Percentiles rank a stretch among this genome's conserved stretches.
phyloP scores from a whole-genome alignment of 2,329 filamentous ascomycete species.

The Malbranchea cinnamomea region DNA sequence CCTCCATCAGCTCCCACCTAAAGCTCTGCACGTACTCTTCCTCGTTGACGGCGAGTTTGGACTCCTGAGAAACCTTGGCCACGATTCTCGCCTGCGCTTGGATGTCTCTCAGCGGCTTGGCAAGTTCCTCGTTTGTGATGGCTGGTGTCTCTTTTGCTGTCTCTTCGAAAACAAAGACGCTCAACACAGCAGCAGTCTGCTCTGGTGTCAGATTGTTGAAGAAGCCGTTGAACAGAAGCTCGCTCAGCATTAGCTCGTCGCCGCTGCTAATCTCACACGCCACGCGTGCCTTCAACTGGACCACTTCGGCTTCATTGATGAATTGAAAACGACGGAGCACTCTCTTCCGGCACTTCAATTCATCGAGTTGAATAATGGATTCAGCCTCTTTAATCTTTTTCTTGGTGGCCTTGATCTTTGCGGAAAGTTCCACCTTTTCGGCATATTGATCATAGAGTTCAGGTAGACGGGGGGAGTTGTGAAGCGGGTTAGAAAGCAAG shows the following conservation, averaged over 20 bases:
- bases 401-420: slow-evolving; percentile 76
- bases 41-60: slow-evolving; percentile 85
- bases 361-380: slow-evolving; percentile 83
- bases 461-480: slow-evolving; percentile 72
- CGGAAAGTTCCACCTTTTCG: slow-evolving; percentile 57
- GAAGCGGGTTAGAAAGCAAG: slow-evolving; percentile 74
- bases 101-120: slow-evolving; percentile 74
- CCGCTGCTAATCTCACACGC: slow-evolving; percentile 96
- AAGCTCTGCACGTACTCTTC: slow-evolving; percentile 82
- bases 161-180: slow-evolving; percentile 95
- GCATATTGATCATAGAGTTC: slow-evolving; percentile 80
- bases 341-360: slow-evolving; percentile 89
- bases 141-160: slow-evolving; percentile 61
- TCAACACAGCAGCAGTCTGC: slow-evolving; percentile 70
- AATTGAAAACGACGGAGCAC: slow-evolving; percentile 88
- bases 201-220: slow-evolving; percentile 93
- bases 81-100: slow-evolving; percentile 75
- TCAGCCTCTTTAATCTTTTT: slow-evolving; percentile 74
- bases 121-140: slow-evolving; percentile 62
- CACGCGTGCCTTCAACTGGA: slow-evolving; percentile 91
- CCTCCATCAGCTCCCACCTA: slow-evolving; percentile 95
- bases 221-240: slow-evolving; percentile 91
- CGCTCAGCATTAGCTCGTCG: slow-evolving; percentile 83
- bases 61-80: slow-evolving; percentile 87
- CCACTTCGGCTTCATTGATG: slow-evolving; percentile 88